Evolutionary conservation across 1,284 basidiomycete genomes (phyloP).

Genomic region (Austropuccinia psidii): DNA sequence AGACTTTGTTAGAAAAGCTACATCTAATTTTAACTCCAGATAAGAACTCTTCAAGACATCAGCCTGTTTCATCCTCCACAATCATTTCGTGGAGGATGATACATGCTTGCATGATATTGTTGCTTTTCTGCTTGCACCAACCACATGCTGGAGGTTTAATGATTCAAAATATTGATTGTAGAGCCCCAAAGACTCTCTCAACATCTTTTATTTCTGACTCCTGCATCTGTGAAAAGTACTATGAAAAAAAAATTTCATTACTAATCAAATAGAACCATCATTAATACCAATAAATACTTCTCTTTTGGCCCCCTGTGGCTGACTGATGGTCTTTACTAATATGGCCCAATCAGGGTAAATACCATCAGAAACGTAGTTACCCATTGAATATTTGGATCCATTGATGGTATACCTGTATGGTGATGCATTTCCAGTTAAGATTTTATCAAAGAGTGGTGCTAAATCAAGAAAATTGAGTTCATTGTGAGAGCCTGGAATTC

Average conservation of each 20-base stretch:
- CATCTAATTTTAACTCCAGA: too few relatives aligned
- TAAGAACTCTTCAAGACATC: background rate
- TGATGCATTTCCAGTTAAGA: background rate
- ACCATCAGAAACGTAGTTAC: background rate
- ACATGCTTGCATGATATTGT: background rate
- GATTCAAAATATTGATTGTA: background rate
- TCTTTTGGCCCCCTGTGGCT: too few relatives aligned
- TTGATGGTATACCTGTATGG: background rate
- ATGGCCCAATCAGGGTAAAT: background rate
- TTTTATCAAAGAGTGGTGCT: background rate
- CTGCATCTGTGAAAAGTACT: background rate
- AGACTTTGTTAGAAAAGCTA: too few relatives aligned
- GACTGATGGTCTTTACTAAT: background rate
- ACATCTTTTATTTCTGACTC: background rate
- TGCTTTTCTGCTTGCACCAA: background rate
- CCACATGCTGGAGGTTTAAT: background rate
- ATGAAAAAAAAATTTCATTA: too few relatives aligned
- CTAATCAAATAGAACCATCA: too few relatives aligned
- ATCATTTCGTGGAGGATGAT: constrained; percentile 12
- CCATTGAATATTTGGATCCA: background rate
- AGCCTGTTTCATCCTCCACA: background rate
- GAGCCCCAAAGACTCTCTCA: background rate
- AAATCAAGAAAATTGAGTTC: background rate
- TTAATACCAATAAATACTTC: too few relatives aligned
- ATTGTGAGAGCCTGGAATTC: background rate